These are phyloP conservation scores for Ascochyta clinopodiicola DNA, from an alignment of 2,329 filamentous ascomycete genomes.

Conservation along the genomic window DNA sequence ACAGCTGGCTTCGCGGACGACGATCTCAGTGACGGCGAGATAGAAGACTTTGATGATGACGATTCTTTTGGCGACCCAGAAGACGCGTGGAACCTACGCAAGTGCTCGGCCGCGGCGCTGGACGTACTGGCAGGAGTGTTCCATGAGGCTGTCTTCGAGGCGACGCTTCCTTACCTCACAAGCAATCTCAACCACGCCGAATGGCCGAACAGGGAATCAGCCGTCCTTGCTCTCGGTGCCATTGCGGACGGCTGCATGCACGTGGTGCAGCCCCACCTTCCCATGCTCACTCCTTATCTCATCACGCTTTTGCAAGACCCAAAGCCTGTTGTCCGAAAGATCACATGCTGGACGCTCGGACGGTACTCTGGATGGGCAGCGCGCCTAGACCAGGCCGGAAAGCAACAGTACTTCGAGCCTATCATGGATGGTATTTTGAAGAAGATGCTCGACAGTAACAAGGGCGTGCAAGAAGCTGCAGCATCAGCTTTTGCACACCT, in stretches of 20 bases:
- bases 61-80: slow-evolving; percentile 78
- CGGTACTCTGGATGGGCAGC: slow-evolving; percentile 94
- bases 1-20: slow-evolving; percentile 58
- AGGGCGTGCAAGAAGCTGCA: slow-evolving; percentile 95
- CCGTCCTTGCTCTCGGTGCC: slow-evolving; percentile 90
- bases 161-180: slow-evolving; percentile 90
- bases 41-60: slow-evolving; percentile 76
- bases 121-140: slow-evolving; percentile 95
- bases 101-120: slow-evolving; percentile 93
- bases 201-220: slow-evolving; percentile 92
- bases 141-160: slow-evolving; percentile 83
- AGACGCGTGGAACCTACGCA: slow-evolving; percentile 92
- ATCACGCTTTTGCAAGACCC: slow-evolving; percentile 82
- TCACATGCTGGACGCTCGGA: slow-evolving; percentile 96
- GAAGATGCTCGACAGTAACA: slow-evolving; percentile 96
- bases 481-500: slow-evolving; percentile 95
- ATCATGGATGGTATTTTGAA: slow-evolving; percentile 96
- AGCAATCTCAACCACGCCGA: slow-evolving; percentile 86
- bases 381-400: slow-evolving; percentile 71
- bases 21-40: slow-evolving; percentile 85
- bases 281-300: slow-evolving; percentile 87
- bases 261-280: slow-evolving; percentile 87
- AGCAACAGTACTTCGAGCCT: slow-evolving; percentile 83
- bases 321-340: slow-evolving; percentile 91
- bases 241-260: slow-evolving; percentile 94